Percentiles rank a stretch among this genome's conserved stretches.
Conservation (phyloP, 805 yeast species). For the Candida corydali region DNA sequence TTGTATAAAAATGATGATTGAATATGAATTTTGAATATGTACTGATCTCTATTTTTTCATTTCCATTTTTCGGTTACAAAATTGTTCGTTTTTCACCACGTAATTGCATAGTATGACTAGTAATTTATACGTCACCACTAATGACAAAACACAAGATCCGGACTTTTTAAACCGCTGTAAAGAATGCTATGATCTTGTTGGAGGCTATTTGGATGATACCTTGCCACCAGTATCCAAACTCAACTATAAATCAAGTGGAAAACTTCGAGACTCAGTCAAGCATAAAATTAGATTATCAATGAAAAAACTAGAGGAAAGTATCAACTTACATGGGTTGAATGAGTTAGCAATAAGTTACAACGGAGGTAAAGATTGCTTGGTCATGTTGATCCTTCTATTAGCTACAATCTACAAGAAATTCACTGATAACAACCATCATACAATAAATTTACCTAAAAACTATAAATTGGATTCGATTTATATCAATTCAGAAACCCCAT, state of each 20-base stretch:
- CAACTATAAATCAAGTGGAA: slow-evolving; percentile 18
- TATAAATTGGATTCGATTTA: slow-evolving; percentile 58
- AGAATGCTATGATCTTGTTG: slow-evolving; percentile 29
- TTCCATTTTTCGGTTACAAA: slow-evolving; percentile 2
- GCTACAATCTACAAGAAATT: slow-evolving; percentile 43
- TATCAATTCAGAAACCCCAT: slow-evolving; percentile 70
- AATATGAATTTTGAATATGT: too few relatives aligned
- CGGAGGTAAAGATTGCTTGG: slow-evolving; percentile 97
- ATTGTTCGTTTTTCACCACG: too few relatives aligned
- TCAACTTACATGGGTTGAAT: slow-evolving; percentile 30
- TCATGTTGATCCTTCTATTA: slow-evolving; percentile 71
- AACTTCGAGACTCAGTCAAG: slow-evolving; percentile 22
- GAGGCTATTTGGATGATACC: slow-evolving; percentile 24
- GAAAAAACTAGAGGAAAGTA: slow-evolving; percentile 23
- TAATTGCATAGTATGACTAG: too few relatives aligned
- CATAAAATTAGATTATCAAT: slow-evolving; percentile 24
- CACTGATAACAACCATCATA: slow-evolving; percentile 7
- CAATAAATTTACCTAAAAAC: slow-evolving; percentile 17
- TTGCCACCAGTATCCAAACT: slow-evolving; percentile 19
- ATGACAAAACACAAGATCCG: neutral
- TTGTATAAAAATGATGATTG: slow-evolving; percentile 44
- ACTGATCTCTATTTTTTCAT: slow-evolving; percentile 1
- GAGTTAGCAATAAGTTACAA: slow-evolving; percentile 81
- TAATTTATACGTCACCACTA: neutral
- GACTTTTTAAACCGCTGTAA: slow-evolving; percentile 20